Conservation (phyloP, 805 yeast genomes). For the Zygotorulaspora sp. region DNA sequence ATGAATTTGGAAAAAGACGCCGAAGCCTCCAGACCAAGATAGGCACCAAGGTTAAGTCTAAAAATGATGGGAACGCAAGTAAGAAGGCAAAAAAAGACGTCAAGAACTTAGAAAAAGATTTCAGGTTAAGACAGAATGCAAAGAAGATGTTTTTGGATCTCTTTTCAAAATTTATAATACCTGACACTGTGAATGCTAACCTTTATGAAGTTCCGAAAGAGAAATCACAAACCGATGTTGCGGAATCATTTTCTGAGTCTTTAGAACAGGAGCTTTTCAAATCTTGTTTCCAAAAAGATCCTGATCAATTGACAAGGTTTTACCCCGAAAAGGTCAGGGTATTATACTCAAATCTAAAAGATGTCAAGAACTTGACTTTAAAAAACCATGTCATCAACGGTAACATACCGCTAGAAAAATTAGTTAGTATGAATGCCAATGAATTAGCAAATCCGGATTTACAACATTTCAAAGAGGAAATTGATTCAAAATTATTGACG, state of each 20-base stretch:
- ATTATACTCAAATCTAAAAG: slow-evolving; percentile 55
- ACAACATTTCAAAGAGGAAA: slow-evolving; percentile 63
- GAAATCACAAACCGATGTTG: slow-evolving; percentile 31
- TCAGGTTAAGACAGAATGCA: slow-evolving; percentile 45
- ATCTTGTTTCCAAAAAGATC: slow-evolving; percentile 33
- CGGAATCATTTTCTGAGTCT: slow-evolving; percentile 44
- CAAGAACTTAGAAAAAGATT: slow-evolving; percentile 16
- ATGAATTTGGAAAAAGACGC: slow-evolving; percentile 6
- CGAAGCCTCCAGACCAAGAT: slow-evolving; percentile 4
- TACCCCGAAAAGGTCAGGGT: slow-evolving; percentile 70
- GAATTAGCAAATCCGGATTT: slow-evolving; percentile 77
- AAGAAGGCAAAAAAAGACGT: slow-evolving; percentile 3
- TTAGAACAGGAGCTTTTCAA: slow-evolving; percentile 49
- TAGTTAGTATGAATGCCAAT: slow-evolving; percentile 63
- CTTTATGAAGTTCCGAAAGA: slow-evolving; percentile 31
- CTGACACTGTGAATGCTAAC: slow-evolving; percentile 20
- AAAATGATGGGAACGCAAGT: slow-evolving; percentile 13
- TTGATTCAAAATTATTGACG: slow-evolving; percentile 61
- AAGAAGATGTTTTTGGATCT: slow-evolving; percentile 47
- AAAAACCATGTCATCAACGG: slow-evolving; percentile 54
- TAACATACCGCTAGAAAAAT: slow-evolving; percentile 48
- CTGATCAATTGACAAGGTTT: slow-evolving; percentile 20
- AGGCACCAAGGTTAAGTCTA: neutral
- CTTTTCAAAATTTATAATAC: slow-evolving; percentile 38
- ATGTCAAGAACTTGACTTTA: slow-evolving; percentile 50